Base-by-base conservation (phyloP, 23 red algal species). In the Rhodosorus marinus region DNA sequence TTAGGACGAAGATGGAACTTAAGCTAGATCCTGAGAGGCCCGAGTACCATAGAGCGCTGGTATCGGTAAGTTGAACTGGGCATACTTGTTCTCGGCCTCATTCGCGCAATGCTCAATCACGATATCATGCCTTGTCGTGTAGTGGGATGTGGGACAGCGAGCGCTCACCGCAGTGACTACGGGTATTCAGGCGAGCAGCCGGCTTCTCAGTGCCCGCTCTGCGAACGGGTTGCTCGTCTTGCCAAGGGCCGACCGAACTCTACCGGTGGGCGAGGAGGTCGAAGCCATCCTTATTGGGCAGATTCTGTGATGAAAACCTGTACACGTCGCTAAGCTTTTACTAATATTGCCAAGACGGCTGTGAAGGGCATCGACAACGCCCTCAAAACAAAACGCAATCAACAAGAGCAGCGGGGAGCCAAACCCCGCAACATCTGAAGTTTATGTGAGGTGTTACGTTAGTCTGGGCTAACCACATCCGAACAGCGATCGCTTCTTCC, bases 41-140 rank as follows among this genome's bases (percentile, higher is more conserved):
- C 21, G 78, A 83, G 40, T 83, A 83, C 40, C 78, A 83, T 67
- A 55, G 78, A 17, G 60, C 32, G 8, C 59, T 59, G 19, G 24
- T 81, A 15, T 19, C 67, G 55, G 61, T 80, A 57, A 25, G 74
- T 64, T 7, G 47, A 26, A 23, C 33, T 5, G 8, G 2, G 7
- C 4, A 65, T 6, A 47, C 2, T 23, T 17, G 46, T 41, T 65
- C 6, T 45, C 24, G 24, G 4, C 38, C 48, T 7, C 14, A 41
- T 6, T 65, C n/a, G n/a, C n/a, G n/a, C n/a, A n/a, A n/a, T n/a
- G n/a, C n/a, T n/a, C n/a, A n/a, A n/a, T n/a, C n/a, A n/a, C n/a
- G n/a, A n/a, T n/a, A n/a, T n/a, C n/a, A n/a, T n/a, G n/a, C n/a
- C n/a, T n/a, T n/a, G 3, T 14, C 11, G 14, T 33, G n/a, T 31